A percentile compares a stretch with the other conserved stretches of the same genome.
Evolutionary conservation across 2,329 filamentous ascomycete species (phyloP).

Genomic region (Bertia moriformis): DNA sequence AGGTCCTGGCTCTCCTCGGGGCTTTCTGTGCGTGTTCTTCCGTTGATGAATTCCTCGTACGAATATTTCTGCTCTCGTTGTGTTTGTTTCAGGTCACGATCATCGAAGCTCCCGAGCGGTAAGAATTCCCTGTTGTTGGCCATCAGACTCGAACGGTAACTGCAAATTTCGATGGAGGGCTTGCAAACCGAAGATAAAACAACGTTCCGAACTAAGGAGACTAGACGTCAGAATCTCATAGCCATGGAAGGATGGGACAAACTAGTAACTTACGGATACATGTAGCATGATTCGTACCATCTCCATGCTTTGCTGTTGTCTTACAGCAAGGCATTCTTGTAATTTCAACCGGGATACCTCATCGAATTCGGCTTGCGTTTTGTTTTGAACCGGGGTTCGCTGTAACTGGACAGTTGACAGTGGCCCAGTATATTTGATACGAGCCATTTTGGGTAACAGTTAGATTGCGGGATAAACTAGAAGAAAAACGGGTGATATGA

Average conservation of each 20-base stretch:
- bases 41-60: background rate
- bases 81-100: slow-evolving; percentile 13
- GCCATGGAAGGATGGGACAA: slow-evolving; percentile 1
- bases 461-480: too few relatives aligned
- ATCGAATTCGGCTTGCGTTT: slow-evolving; percentile 2
- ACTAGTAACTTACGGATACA: slow-evolving; percentile 25
- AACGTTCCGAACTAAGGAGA: slow-evolving; percentile 14
- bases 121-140: slow-evolving; percentile 13
- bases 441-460: slow-evolving; percentile 9
- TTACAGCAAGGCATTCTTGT: slow-evolving; percentile 8
- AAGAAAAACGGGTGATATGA: too few relatives aligned
- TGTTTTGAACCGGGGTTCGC: slow-evolving; percentile 4
- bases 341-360: slow-evolving; percentile 4
- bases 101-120: slow-evolving; percentile 16
- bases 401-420: slow-evolving; percentile 6
- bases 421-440: slow-evolving; percentile 10
- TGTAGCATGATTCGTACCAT: slow-evolving; percentile 30
- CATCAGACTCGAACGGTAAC: slow-evolving; percentile 6
- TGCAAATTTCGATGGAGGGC: too few relatives aligned
- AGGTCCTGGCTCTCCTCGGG: slow-evolving; percentile 12
- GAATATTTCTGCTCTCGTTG: slow-evolving; percentile 6
- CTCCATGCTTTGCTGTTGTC: slow-evolving; percentile 26
- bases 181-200: slow-evolving; percentile 18
- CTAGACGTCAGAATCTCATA: slow-evolving; percentile 3
- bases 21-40: background rate